Evolutionary conservation across 352 stramenopile species (phyloP).

Genomic region (Pythium myriotylum): DNA sequence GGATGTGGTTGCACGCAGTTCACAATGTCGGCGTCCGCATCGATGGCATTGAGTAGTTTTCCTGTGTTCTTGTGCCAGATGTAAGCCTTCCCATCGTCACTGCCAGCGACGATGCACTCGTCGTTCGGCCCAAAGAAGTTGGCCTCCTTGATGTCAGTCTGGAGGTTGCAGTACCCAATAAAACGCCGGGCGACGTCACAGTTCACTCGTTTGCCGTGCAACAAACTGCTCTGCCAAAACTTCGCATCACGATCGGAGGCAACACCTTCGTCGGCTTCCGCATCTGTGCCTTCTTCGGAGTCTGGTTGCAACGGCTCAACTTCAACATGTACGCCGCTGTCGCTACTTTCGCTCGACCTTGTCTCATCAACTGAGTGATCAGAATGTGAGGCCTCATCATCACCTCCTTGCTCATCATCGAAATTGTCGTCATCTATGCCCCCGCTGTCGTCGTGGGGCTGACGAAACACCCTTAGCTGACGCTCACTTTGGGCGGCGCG

Average conservation of each 20-base stretch:
- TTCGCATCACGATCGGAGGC: neutral
- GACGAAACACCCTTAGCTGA: conserved; percentile 17
- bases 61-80: conserved; percentile 87
- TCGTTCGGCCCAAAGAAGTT: conserved; percentile 88
- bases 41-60: conserved; percentile 78
- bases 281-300: conserved; percentile 22
- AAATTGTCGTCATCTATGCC: conserved; percentile 22
- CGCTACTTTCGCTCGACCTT: conserved; percentile 17
- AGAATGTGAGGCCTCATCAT: conserved; percentile 1
- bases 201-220: conserved; percentile 51
- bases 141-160: conserved; percentile 92
- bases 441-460: conserved; percentile 22
- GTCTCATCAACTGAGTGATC: conserved; percentile 8
- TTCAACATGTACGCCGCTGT: conserved; percentile 16
- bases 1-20: conserved; percentile 90
- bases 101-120: conserved; percentile 84
- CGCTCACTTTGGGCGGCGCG: conserved; percentile 12
- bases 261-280: neutral
- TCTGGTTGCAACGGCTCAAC: conserved; percentile 16
- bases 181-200: conserved; percentile 74
- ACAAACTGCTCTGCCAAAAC: conserved; percentile 59
- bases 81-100: conserved; percentile 83
- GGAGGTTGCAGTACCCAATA: conserved; percentile 86
- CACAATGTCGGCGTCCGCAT: conserved; percentile 84
- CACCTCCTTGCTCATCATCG: conserved; percentile 16